These are phyloP conservation scores for Monoraphidium neglectum DNA, from an alignment of 139 green algal genomes.

Conservation along the genomic window DNA sequence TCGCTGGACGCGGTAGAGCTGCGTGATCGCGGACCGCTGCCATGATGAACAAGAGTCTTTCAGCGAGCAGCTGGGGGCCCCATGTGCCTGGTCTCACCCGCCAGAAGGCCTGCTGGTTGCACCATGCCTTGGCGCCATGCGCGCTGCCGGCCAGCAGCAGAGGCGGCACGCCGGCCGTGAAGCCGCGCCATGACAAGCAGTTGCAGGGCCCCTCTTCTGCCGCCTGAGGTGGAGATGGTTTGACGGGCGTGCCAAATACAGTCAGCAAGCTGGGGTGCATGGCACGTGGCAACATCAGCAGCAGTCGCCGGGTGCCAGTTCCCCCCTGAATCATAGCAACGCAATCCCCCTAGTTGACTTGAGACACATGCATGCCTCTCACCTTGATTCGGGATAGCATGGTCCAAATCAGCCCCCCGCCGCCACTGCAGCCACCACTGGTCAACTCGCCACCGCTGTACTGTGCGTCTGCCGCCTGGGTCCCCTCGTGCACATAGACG, in stretches of 20 bases:
- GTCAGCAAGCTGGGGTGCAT: too few relatives aligned
- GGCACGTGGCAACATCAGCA: too few relatives aligned
- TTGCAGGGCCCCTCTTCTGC: background rate
- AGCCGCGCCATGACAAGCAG: conserved; percentile 39
- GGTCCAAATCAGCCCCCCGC: conserved; percentile 3
- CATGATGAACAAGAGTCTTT: too few relatives aligned
- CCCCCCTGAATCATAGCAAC: too few relatives aligned
- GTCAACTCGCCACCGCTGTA: background rate
- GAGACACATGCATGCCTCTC: too few relatives aligned
- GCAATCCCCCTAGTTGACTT: too few relatives aligned
- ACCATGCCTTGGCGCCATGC: conserved; percentile 35
- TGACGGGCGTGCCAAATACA: too few relatives aligned
- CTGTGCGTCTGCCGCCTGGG: background rate
- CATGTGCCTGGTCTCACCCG: too few relatives aligned
- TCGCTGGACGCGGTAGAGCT: too few relatives aligned
- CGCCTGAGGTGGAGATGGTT: background rate
- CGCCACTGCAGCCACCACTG: background rate
- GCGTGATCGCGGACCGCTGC: too few relatives aligned
- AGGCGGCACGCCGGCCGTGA: conserved; percentile 38
- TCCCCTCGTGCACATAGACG: conserved; percentile 40
- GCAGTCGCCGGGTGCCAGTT: too few relatives aligned
- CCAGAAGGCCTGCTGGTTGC: conserved; percentile 38
- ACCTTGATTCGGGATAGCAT: conserved; percentile 6
- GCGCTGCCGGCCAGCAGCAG: conserved; percentile 36
- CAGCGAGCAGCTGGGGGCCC: too few relatives aligned